Evolutionary conservation across 2,329 filamentous ascomycete genomes (phyloP), one percentile per base, ranked within the genome.

Genomic region (Emmonsiellopsis sp.): DNA sequence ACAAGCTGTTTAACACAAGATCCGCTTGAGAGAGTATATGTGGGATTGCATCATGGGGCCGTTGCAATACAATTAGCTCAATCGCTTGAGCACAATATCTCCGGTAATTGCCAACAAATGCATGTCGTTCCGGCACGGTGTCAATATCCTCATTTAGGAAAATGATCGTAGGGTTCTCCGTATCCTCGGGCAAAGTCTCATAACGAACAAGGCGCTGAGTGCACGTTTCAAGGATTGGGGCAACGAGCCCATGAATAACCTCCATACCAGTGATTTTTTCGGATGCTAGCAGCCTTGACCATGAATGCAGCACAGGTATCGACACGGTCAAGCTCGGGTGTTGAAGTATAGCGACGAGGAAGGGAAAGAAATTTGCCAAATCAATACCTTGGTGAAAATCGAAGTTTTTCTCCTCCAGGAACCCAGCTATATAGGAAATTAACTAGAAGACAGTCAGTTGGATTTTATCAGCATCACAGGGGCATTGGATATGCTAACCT

Each of bases 81-180:
- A 98, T 89, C 30, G 96, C 81, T 55, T 88, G 85, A 2, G 85
- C 84, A 67, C 90, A 93, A 64, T 95, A 97, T 55, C 93, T 82
- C 40, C 93, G 81, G 68, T 98, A 98, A 65, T 98, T 97, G 3
- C 92, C 90, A 9, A 97, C 79, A 67, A 98, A 98, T 1, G 90
- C 89, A 70, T 98, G 93, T 26, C 90, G 82, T 67, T 98, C 93
- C 0, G 93, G 93, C 16, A 92, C 77, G 0, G 92, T 97, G 64
- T 98, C 93, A 53, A 95, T 94, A 65, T 98, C 93, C 64, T 97
- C 91, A 63, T 90, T 79, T 1, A 98, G 77, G 60, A 95, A 93
- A 9, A 89, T 75, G 55, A 90, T 80, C 0, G 87, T 91, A 1
- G 87, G 79, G 61, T 96, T 85, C 46, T 88, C 81, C 0, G 85